Evolutionary conservation across 768 basidiomycete species (phyloP), one percentile per base, ranked within the genome.

Genomic region (Bullera alba): DNA sequence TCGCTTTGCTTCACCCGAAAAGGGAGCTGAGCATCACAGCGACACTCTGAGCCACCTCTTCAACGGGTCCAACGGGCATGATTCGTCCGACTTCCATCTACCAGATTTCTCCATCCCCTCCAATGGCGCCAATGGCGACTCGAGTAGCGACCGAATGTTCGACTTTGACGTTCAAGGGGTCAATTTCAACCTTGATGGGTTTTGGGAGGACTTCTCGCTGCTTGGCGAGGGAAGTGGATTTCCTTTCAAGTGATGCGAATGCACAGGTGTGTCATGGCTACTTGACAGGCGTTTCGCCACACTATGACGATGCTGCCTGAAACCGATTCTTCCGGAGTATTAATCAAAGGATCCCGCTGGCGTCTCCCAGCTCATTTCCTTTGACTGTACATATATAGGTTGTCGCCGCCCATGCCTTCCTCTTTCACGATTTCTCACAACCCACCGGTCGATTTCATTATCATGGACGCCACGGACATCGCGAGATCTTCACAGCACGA

Each of bases 191-290:
- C 42, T 66, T 10, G 61, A 66, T 19, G 64, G 61, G 1, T 66
- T 66, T 37, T 66, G 58, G 58, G 64, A 63, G 23, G 64, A 66
- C 48, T 66, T 63, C 51, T 60, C 61, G 2, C 42, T 59, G 29
- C 26, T 57, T 3, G 64, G 58, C 7, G 61, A 60, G 42, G 52
- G 53, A 2, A 56, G 58, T 37, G 61, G 58, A 5, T 63, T 66
- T 34, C 61, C 64, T 19, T 66, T 66, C 50, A 50, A 50, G 29
- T 66, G 28, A 49, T 41, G 21, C 21, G 29, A n/a, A 38, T 2
- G 12, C 32, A 35, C 12, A 35, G 10, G 10, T 35, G n/a, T 35
- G n/a, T n/a, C n/a, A n/a, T n/a, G n/a, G n/a, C n/a, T n/a, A n/a
- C n/a, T n/a, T n/a, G n/a, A n/a, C n/a, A n/a, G n/a, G n/a, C n/a